A percentile compares a stretch with the other conserved stretches of the same genome.
These are phyloP conservation scores for Nitzschia sp. DNA, from an alignment of 108 stramenopile genomes.

Conservation along the genomic window DNA sequence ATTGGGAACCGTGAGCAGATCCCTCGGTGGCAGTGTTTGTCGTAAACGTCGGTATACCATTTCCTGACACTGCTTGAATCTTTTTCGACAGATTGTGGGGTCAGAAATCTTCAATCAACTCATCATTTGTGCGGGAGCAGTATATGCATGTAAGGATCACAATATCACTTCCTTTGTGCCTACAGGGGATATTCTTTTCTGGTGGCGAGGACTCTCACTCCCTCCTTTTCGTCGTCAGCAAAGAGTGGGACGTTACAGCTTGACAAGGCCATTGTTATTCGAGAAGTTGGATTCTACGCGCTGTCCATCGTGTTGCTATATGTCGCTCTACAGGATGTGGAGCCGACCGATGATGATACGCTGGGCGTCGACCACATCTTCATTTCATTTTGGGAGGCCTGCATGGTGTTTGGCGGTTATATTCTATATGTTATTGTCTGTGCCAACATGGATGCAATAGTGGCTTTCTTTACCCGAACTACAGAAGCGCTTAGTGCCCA, in stretches of 20 bases:
- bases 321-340: constrained; percentile 48
- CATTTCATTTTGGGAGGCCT: constrained; percentile 58
- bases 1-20: constrained; percentile 62
- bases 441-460: constrained; percentile 57
- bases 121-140: constrained; percentile 80
- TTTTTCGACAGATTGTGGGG: constrained; percentile 36
- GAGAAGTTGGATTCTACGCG: constrained; percentile 77
- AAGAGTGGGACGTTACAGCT: constrained; percentile 53
- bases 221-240: too few species aligned
- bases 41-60: background rate
- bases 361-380: constrained; percentile 53
- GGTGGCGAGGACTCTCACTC: too few species aligned
- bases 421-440: constrained; percentile 70
- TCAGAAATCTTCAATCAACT: constrained; percentile 88
- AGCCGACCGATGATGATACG: constrained; percentile 39
- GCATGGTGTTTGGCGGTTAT: constrained; percentile 68
- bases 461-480: constrained; percentile 10
- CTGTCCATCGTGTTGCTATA: constrained; percentile 59
- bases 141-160: constrained; percentile 48
- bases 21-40: background rate
- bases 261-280: constrained; percentile 56
- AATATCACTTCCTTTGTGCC: background rate
- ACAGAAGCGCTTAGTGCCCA: background rate
- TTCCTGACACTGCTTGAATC: background rate
- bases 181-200: too few species aligned